Base-by-base conservation (phyloP, 371 early-diverging fungal species). In the Sanchytrium tribonematis region DNA sequence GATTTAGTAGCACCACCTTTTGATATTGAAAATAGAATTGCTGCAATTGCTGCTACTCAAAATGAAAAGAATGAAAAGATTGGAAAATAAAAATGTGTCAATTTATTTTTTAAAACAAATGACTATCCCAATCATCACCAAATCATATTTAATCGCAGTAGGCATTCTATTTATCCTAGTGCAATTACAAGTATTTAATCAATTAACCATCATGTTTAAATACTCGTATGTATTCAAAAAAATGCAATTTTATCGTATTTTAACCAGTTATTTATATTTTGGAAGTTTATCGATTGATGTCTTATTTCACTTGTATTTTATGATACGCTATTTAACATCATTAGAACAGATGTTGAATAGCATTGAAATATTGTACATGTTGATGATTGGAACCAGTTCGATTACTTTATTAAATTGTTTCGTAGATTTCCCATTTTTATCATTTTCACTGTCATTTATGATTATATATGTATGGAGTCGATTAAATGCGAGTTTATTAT, bases 401-500 rank as follows among this genome's bases (percentile, higher is more conserved):
- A 74, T 91, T 31, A 74, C n/a, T 32, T 30, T 28, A 68, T 71
- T 30, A 73, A 30, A 31, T 28, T 69, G n/a, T 30, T 28, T 66
- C 28, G 31, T 30, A 65, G 27, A 69, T 17, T 31, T 89, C 72
- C 86, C 86, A 1, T 93, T 94, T 76, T 77, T 94, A 71, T 88
- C 87, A 0, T 81, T 87, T 2, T 82, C 92, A 5, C 78, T 97
- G 30, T 85, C 88, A 0, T 88, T 88, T 73, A 83, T 88, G 48
- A 77, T 97, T 74, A 88, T 90, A 0, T 97, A 97, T 74, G 80
- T 97, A 31, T 97, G 97, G 97, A 85, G 93, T 30, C 81, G 96
- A 48, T 83, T 89, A 66, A 91, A 94, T 76, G 89, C 93, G 2
- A 81, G 83, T 71, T 78, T 90, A 31, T 81, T 85, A 69, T 77